These are phyloP conservation scores for Sungouiella blattae DNA, from an alignment of 805 yeast species.

Conservation along the genomic window DNA sequence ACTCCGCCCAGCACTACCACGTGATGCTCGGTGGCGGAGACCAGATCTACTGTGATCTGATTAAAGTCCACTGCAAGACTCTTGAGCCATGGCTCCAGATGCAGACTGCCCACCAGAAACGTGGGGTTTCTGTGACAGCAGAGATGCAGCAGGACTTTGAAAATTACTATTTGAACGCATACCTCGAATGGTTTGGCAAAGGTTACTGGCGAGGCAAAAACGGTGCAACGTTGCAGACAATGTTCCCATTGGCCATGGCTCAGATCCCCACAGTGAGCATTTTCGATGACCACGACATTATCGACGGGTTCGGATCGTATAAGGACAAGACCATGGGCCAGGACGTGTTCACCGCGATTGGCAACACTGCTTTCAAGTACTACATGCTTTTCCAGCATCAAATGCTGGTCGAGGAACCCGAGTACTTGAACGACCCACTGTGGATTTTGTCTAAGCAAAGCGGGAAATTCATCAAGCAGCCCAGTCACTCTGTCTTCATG, in stretches of 20 bases:
- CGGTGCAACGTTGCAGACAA: conserved; percentile 63
- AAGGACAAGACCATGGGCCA: conserved; percentile 68
- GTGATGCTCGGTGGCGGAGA: conserved; percentile 99
- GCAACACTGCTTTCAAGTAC: conserved; percentile 76
- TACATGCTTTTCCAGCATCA: conserved; percentile 93
- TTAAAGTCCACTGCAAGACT: conserved; percentile 53
- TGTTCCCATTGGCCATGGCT: conserved; percentile 73
- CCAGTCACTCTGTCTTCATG: conserved; percentile 65
- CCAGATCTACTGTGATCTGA: conserved; percentile 85
- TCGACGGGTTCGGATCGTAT: conserved; percentile 95
- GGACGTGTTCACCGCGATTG: conserved; percentile 67
- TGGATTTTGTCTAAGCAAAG: conserved; percentile 60
- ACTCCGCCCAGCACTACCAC: conserved; percentile 61
- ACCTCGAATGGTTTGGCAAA: conserved; percentile 83
- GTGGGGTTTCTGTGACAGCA: conserved; percentile 34
- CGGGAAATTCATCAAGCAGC: conserved; percentile 70
- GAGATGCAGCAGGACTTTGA: conserved; percentile 55
- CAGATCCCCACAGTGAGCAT: conserved; percentile 83
- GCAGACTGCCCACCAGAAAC: conserved; percentile 45
- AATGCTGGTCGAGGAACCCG: conserved; percentile 44
- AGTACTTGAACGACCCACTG: conserved; percentile 35
- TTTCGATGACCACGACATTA: conserved; percentile 93
- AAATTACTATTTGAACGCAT: conserved; percentile 66
- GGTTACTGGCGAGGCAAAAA: conserved; percentile 77
- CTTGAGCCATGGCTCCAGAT: conserved; percentile 64